A percentile compares a stretch with the other conserved stretches of the same genome.
Conservation (phyloP, 2,329 filamentous ascomycete species). For the Aspergillus novoparasiticus region DNA sequence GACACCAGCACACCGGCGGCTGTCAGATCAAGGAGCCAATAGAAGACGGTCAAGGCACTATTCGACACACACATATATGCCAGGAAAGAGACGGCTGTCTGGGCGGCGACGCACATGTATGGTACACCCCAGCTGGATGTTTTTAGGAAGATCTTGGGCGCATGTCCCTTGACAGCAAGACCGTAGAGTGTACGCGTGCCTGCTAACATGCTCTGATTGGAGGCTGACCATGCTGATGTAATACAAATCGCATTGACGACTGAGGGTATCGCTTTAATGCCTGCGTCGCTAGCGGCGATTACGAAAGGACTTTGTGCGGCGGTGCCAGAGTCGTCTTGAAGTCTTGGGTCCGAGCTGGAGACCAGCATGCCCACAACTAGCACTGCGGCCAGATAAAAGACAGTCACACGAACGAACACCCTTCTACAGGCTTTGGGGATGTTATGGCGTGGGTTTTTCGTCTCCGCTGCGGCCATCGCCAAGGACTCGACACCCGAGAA, state of each 20-base stretch:
- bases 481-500: constrained; percentile 52
- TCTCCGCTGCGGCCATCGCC: constrained; percentile 59
- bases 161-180: constrained; percentile 52
- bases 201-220: constrained; percentile 66
- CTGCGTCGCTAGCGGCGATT: constrained; percentile 69
- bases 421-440: constrained; percentile 59
- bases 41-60: constrained; percentile 64
- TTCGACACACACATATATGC: constrained; percentile 49
- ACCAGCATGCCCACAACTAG: constrained; percentile 63
- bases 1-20: constrained; percentile 65
- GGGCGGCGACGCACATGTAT: constrained; percentile 44
- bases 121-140: constrained; percentile 44
- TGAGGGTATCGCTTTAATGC: constrained; percentile 67
- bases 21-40: constrained; percentile 65
- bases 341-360: constrained; percentile 51
- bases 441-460: constrained; percentile 53
- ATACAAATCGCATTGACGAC: constrained; percentile 78
- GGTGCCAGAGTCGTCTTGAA: constrained; percentile 28
- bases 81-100: constrained; percentile 46
- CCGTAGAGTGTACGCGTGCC: constrained; percentile 56
- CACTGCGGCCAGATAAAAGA: constrained; percentile 61
- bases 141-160: constrained; percentile 52
- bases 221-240: constrained; percentile 70
- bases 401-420: constrained; percentile 58
- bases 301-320: constrained; percentile 61